Conservation (phyloP, 2,329 filamentous ascomycete species). For the Bertia moriformis region DNA sequence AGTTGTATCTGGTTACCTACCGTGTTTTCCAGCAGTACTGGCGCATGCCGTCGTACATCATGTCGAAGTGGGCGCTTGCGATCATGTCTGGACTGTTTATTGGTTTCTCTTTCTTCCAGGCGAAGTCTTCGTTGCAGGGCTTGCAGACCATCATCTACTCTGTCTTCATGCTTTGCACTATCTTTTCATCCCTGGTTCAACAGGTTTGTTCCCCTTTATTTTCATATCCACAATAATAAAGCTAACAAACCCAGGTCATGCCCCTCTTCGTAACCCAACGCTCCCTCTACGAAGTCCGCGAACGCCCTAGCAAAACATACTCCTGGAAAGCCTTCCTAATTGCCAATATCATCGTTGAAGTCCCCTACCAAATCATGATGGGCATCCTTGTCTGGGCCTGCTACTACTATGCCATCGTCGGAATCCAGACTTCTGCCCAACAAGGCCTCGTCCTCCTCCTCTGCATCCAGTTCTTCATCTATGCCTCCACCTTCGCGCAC, state of each 20-base stretch:
- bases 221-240: too few species aligned
- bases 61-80: slow-evolving; percentile 9
- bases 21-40: slow-evolving; percentile 28
- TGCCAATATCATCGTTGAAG: slow-evolving; percentile 57
- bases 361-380: slow-evolving; percentile 55
- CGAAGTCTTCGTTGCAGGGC: slow-evolving; percentile 35
- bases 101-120: slow-evolving; percentile 42
- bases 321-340: slow-evolving; percentile 63
- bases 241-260: slow-evolving; percentile 43
- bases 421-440: slow-evolving; percentile 31
- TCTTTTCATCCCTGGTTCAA: slow-evolving; percentile 37
- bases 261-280: slow-evolving; percentile 43
- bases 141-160: slow-evolving; percentile 44
- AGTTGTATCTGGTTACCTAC: slow-evolving; percentile 18
- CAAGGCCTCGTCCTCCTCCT: slow-evolving; percentile 53
- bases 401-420: slow-evolving; percentile 55
- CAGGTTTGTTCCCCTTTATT: too few species aligned
- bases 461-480: slow-evolving; percentile 53
- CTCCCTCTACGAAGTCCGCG: slow-evolving; percentile 42
- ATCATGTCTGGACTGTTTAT: slow-evolving; percentile 33
- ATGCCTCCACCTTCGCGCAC: slow-evolving; percentile 57
- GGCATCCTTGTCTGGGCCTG: slow-evolving; percentile 47
- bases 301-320: slow-evolving; percentile 54
- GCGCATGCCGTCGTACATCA: slow-evolving; percentile 9
- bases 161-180: slow-evolving; percentile 42